Evolutionary conservation across 805 yeast genomes (phyloP).

Genomic region (Ogataea corticis): DNA sequence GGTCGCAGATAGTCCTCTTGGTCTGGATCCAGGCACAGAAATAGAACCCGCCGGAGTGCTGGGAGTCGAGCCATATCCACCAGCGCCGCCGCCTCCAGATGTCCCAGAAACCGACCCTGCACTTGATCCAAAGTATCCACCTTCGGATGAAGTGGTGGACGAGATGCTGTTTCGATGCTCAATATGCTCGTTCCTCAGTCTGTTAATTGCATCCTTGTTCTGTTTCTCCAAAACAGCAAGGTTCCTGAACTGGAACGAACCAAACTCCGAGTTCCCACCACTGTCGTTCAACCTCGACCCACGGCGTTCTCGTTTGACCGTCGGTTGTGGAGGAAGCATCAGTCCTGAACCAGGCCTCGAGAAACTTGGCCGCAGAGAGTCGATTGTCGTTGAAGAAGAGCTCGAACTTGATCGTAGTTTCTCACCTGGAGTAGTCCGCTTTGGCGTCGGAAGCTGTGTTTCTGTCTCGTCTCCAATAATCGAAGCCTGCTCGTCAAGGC

Average conservation of each 20-base stretch:
- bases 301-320: slow-evolving; percentile 66
- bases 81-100: slow-evolving; percentile 17
- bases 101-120: slow-evolving; percentile 5
- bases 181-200: slow-evolving; percentile 80
- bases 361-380: slow-evolving; percentile 18
- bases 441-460: not conserved
- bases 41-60: slow-evolving; percentile 24
- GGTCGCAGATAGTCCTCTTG: slow-evolving; percentile 23
- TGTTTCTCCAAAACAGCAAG: slow-evolving; percentile 89
- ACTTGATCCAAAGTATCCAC: slow-evolving; percentile 20
- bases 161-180: slow-evolving; percentile 47
- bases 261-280: slow-evolving; percentile 71
- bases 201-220: slow-evolving; percentile 85
- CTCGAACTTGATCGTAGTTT: slow-evolving; percentile 6
- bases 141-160: slow-evolving; percentile 51
- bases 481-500: not conserved
- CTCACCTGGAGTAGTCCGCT: slow-evolving; percentile 19
- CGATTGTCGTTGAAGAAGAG: slow-evolving; percentile 29
- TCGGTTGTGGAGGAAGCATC: slow-evolving; percentile 23
- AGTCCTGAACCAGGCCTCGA: slow-evolving; percentile 26
- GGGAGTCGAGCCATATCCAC: slow-evolving; percentile 25
- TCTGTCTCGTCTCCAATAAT: not conserved
- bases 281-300: slow-evolving; percentile 68
- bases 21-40: slow-evolving; percentile 12
- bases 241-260: slow-evolving; percentile 88